Evolutionary conservation across 2,329 filamentous ascomycete species (phyloP).

Genomic region (Whalleya microplaca): DNA sequence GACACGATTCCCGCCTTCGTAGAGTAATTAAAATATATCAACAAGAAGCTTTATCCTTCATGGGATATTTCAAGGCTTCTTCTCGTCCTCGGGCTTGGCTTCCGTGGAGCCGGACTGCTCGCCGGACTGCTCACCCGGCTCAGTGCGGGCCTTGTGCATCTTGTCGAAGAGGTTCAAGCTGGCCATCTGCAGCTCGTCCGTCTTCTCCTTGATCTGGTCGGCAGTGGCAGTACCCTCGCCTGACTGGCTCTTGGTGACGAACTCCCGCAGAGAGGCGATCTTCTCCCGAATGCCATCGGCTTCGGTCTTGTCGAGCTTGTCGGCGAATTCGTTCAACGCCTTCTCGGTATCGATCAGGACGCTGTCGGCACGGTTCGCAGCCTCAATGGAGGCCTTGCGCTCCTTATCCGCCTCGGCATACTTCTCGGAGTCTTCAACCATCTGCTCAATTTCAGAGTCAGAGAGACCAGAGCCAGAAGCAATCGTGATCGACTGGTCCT

Average conservation of each 20-base stretch:
- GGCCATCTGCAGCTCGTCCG: conserved; percentile 94
- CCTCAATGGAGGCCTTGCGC: conserved; percentile 92
- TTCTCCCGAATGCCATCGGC: conserved; percentile 92
- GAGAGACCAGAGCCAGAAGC: conserved; percentile 96
- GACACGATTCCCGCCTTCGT: conserved; percentile 40
- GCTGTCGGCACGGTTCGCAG: conserved; percentile 95
- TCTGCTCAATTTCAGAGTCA: conserved; percentile 90
- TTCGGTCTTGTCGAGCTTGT: conserved; percentile 96
- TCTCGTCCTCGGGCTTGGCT: conserved; percentile 61
- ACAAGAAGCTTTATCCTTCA: conserved; percentile 4
- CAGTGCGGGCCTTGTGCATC: conserved; percentile 94
- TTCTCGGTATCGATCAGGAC: conserved; percentile 98
- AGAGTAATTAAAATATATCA: conserved; percentile 4
- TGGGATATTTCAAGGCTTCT: conserved; percentile 60
- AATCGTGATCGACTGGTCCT: conserved; percentile 99
- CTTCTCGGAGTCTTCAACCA: conserved; percentile 98
- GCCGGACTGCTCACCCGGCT: conserved; percentile 59
- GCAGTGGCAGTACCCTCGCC: conserved; percentile 86
- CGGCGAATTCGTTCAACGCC: conserved; percentile 93
- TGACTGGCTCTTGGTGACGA: conserved; percentile 91
- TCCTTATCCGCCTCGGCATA: conserved; percentile 95
- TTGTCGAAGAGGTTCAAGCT: conserved; percentile 98
- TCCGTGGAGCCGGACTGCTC: conserved; percentile 45
- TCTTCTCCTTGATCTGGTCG: conserved; percentile 97
- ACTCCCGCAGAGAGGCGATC: conserved; percentile 82